Evolutionary conservation across 495 filamentous ascomycete genomes (phyloP).

Genomic region (Hyphodiscus hymeniophilus): DNA sequence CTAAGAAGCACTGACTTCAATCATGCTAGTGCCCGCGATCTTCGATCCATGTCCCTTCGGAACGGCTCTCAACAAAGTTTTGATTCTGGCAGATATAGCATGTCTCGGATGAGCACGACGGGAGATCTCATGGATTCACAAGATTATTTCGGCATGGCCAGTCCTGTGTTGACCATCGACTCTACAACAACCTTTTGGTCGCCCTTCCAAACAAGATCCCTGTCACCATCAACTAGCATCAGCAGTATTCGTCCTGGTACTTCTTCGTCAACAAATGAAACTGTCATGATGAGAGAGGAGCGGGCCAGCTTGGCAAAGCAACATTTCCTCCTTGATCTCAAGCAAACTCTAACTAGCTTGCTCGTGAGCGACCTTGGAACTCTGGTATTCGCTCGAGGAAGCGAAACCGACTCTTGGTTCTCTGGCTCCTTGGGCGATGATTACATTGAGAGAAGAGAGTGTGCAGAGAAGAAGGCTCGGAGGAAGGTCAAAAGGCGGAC

Average conservation of each 20-base stretch:
- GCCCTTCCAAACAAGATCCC: slow-evolving; percentile 58
- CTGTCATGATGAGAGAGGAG: slow-evolving; percentile 42
- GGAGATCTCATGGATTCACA: slow-evolving; percentile 56
- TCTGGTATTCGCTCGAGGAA: slow-evolving; percentile 73
- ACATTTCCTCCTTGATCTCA: slow-evolving; percentile 66
- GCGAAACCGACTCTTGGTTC: slow-evolving; percentile 92
- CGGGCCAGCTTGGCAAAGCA: slow-evolving; percentile 31
- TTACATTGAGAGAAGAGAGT: slow-evolving; percentile 66
- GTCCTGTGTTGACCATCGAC: slow-evolving; percentile 66
- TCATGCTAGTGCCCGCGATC: slow-evolving; percentile 34
- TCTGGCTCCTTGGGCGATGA: slow-evolving; percentile 64
- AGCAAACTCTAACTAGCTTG: slow-evolving; percentile 72
- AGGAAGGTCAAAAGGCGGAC: slow-evolving; percentile 38
- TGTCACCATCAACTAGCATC: slow-evolving; percentile 47
- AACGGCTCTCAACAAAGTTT: slow-evolving; percentile 59
- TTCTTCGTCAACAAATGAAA: slow-evolving; percentile 51
- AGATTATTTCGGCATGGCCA: slow-evolving; percentile 59
- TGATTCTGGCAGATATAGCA: slow-evolving; percentile 55
- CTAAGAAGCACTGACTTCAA: slow-evolving; percentile 37
- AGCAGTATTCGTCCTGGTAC: slow-evolving; percentile 44
- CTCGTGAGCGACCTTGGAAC: slow-evolving; percentile 85
- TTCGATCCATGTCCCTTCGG: slow-evolving; percentile 43
- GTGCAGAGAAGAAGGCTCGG: slow-evolving; percentile 40
- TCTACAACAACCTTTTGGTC: slow-evolving; percentile 85
- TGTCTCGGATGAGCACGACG: slow-evolving; percentile 39